These are phyloP conservation scores for Novymonas esmeraldas DNA, from an alignment of 208 protist genomes.

Conservation along the genomic window DNA sequence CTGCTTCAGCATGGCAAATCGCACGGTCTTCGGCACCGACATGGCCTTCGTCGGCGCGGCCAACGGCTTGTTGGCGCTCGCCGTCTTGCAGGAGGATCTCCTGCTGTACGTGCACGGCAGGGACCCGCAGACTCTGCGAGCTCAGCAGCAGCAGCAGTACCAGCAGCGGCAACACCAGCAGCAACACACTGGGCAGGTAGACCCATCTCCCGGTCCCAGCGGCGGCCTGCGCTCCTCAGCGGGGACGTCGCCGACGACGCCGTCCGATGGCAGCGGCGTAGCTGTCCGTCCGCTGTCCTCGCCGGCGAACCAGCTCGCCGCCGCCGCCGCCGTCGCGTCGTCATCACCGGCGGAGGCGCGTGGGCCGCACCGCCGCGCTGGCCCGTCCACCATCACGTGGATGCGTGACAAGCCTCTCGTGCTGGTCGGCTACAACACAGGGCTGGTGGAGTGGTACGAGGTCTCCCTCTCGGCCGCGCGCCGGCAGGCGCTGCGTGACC, in stretches of 20 bases:
- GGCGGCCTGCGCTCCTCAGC: background rate
- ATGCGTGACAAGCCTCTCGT: slow-evolving; percentile 82
- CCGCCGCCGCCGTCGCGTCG: background rate
- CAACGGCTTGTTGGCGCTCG: slow-evolving; percentile 60
- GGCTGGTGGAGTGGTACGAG: slow-evolving; percentile 78
- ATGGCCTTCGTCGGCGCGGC: slow-evolving; percentile 67
- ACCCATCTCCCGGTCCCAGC: too few relatives aligned
- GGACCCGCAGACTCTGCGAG: slow-evolving; percentile 40
- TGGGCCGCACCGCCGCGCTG: slow-evolving; percentile 10
- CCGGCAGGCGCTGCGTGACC: slow-evolving; percentile 30
- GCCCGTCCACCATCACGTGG: slow-evolving; percentile 85
- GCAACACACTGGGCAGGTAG: background rate
- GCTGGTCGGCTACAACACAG: slow-evolving; percentile 72
- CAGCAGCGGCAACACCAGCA: slow-evolving; percentile 10
- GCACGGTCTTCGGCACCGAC: slow-evolving; percentile 64
- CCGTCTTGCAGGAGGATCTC: slow-evolving; percentile 38
- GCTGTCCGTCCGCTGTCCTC: background rate
- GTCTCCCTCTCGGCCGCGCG: slow-evolving; percentile 44
- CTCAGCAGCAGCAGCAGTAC: slow-evolving; percentile 21
- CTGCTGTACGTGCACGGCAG: slow-evolving; percentile 52
- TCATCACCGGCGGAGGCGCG: too few relatives aligned
- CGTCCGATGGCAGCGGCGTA: slow-evolving; percentile 1
- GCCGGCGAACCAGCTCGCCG: background rate
- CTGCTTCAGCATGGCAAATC: slow-evolving; percentile 80
- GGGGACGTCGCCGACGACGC: background rate